Percentiles rank a stretch among this genome's conserved stretches.
Conservation (phyloP, 495 filamentous ascomycete species). For the Lasiosphaeriaceae sp. region DNA sequence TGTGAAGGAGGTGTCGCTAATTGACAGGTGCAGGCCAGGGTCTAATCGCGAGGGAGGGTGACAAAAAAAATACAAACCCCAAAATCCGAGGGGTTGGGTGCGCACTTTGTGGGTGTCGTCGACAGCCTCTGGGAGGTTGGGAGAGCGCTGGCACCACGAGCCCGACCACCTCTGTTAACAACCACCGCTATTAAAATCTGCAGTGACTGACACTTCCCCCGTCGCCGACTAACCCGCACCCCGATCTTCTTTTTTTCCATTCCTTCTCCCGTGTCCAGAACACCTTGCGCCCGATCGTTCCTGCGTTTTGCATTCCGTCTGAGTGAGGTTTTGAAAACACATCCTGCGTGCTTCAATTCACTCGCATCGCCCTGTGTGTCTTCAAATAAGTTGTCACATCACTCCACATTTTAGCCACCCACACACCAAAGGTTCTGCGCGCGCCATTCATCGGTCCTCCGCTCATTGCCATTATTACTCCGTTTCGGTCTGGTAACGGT, state of each 20-base stretch:
- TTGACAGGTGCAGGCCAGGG: constrained; percentile 3
- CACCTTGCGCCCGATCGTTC: background rate
- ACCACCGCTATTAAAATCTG: constrained; percentile 12
- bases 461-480: background rate
- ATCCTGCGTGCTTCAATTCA: background rate
- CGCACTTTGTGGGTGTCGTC: background rate
- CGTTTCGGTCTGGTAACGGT: background rate
- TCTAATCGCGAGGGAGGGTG: constrained; percentile 4
- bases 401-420: background rate
- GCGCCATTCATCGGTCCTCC: background rate
- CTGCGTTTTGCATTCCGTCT: background rate
- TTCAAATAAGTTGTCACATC: background rate
- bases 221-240: background rate
- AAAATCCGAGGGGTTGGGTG: constrained; percentile 31
- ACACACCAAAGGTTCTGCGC: background rate
- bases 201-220: constrained; percentile 9
- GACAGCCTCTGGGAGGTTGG: constrained; percentile 28
- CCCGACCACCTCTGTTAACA: constrained; percentile 21
- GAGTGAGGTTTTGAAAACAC: background rate
- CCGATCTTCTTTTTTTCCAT: background rate
- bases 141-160: constrained; percentile 17
- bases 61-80: background rate
- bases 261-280: background rate
- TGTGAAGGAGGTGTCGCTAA: constrained; percentile 11
- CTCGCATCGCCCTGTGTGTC: too few species aligned